These are phyloP conservation scores for Massospora cicadina DNA, from an alignment of 371 early-diverging fungal species.

Conservation along the genomic window DNA sequence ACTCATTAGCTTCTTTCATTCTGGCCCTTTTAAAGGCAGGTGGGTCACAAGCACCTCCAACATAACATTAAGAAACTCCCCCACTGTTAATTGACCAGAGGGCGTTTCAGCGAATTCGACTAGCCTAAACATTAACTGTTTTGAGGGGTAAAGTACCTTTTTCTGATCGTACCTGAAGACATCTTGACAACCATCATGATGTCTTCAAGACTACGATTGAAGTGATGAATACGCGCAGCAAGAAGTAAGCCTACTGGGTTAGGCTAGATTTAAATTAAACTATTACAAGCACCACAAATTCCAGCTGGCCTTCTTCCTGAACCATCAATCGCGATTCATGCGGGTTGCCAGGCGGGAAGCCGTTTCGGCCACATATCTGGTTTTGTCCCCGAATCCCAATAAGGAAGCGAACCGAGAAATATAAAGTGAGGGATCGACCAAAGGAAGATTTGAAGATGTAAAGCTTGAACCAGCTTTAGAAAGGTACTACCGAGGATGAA, in stretches of 20 bases:
- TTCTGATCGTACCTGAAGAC: constrained; percentile 75
- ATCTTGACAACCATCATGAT: constrained; percentile 89
- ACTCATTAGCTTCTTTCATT: constrained; percentile 3
- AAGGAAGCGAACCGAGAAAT: constrained; percentile 85
- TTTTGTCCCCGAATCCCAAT: constrained; percentile 86
- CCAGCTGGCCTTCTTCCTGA: constrained; percentile 95
- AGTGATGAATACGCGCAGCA: constrained; percentile 90
- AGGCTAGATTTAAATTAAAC: neutral
- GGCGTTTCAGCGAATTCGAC: constrained; percentile 81
- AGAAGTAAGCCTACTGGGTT: constrained; percentile 45
- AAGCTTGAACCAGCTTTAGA: constrained; percentile 54
- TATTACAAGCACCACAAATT: constrained; percentile 87
- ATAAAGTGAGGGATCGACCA: constrained; percentile 94
- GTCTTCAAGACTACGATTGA: constrained; percentile 68
- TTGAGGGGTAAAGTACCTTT: constrained; percentile 25
- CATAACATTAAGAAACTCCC: constrained; percentile 80
- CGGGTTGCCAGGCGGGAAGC: constrained; percentile 79
- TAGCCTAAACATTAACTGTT: constrained; percentile 27
- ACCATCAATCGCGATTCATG: constrained; percentile 98
- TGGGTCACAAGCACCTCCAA: constrained; percentile 77
- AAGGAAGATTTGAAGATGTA: constrained; percentile 59
- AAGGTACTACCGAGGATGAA: constrained; percentile 90
- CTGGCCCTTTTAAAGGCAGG: constrained; percentile 56
- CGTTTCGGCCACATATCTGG: constrained; percentile 56
- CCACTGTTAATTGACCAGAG: constrained; percentile 64